Conservation (phyloP, 768 basidiomycete species). For the Russula sp. region DNA sequence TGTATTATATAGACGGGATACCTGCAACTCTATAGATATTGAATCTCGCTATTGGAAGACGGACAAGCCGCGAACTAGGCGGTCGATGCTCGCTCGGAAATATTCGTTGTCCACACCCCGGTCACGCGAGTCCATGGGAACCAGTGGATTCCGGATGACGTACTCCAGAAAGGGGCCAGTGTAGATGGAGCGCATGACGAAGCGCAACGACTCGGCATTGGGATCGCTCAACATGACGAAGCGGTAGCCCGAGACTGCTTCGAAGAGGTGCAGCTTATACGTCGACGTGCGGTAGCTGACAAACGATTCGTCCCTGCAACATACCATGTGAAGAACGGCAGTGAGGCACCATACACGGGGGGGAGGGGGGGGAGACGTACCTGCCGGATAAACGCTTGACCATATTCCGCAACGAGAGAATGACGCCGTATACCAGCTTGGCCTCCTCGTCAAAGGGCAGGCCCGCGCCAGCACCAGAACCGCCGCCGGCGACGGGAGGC, state of each 20-base stretch:
- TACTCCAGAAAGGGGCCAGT: slow-evolving; percentile 91
- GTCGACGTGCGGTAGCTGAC: slow-evolving; percentile 83
- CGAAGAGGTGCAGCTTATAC: slow-evolving; percentile 91
- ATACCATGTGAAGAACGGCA: background rate
- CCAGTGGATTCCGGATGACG: slow-evolving; percentile 87
- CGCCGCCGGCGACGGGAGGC: background rate
- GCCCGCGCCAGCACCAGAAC: slow-evolving; percentile 31
- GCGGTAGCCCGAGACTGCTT: slow-evolving; percentile 88
- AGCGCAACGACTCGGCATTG: slow-evolving; percentile 71
- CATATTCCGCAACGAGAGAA: slow-evolving; percentile 89
- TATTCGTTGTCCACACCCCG: slow-evolving; percentile 91
- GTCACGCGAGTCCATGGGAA: slow-evolving; percentile 73
- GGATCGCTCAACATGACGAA: slow-evolving; percentile 93
- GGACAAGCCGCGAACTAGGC: slow-evolving; percentile 56
- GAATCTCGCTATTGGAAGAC: slow-evolving; percentile 32
- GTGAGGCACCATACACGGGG: background rate
- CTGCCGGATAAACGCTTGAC: slow-evolving; percentile 86
- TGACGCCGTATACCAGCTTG: slow-evolving; percentile 94
- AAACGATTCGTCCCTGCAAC: slow-evolving; percentile 81
- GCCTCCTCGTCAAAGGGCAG: slow-evolving; percentile 95
- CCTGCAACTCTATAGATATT: background rate
- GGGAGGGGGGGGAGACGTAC: slow-evolving; percentile 34
- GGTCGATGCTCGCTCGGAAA: slow-evolving; percentile 74
- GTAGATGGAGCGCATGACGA: slow-evolving; percentile 82
- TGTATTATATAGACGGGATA: slow-evolving; percentile 12